These are phyloP conservation scores for Penicillium olsonii DNA, from an alignment of 2,329 filamentous ascomycete genomes.

Conservation along the genomic window DNA sequence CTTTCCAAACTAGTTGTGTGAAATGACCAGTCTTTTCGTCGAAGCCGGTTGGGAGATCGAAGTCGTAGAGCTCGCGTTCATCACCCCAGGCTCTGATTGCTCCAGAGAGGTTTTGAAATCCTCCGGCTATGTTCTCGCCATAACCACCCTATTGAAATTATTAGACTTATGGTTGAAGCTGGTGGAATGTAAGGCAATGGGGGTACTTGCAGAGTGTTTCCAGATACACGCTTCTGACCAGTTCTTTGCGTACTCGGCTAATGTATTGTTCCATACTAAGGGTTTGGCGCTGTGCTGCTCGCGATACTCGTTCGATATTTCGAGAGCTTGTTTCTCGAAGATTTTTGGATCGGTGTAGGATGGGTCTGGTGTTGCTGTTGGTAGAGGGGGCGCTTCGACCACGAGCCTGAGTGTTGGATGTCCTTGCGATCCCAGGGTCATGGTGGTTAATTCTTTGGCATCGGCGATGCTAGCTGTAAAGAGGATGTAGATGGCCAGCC, in stretches of 20 bases:
- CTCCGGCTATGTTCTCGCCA: constrained; percentile 74
- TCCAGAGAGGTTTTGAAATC: constrained; percentile 61
- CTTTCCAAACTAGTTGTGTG: constrained; percentile 71
- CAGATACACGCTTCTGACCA: constrained; percentile 52
- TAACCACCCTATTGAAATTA: constrained; percentile 53
- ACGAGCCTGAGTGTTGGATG: constrained; percentile 24
- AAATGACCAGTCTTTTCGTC: constrained; percentile 67
- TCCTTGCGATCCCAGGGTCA: constrained; percentile 14
- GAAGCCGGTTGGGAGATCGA: constrained; percentile 56
- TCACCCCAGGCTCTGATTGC: constrained; percentile 68
- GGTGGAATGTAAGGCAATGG: too few relatives aligned
- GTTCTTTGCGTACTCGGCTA: constrained; percentile 56
- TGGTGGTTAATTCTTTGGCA: constrained; percentile 3
- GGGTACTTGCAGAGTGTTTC: constrained; percentile 40
- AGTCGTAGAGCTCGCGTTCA: constrained; percentile 63
- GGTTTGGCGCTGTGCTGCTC: constrained; percentile 60
- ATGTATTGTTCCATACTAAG: constrained; percentile 66
- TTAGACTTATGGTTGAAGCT: too few relatives aligned
- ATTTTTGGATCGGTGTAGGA: constrained; percentile 46
- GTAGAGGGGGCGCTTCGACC: constrained; percentile 18
- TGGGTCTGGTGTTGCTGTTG: constrained; percentile 30
- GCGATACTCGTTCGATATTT: constrained; percentile 68
- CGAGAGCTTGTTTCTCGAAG: constrained; percentile 59
- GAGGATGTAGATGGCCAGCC: constrained; percentile 5
- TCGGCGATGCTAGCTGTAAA: neutral